These are phyloP conservation scores for Syzygium syzygioides DNA, from an alignment of 441 rosid species.

Conservation along the genomic window DNA sequence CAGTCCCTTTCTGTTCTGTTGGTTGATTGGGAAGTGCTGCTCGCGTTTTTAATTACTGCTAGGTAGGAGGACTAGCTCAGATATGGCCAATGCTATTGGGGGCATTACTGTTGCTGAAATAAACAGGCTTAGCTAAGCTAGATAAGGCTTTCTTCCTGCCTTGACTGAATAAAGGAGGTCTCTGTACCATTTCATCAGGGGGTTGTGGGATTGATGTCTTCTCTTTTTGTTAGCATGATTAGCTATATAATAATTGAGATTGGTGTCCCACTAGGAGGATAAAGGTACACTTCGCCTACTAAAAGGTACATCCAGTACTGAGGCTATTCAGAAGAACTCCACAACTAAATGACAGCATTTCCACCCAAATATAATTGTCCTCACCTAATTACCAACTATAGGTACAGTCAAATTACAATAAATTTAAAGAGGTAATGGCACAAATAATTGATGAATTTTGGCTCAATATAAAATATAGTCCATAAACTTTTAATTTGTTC, in stretches of 20 bases:
- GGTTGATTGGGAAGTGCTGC: not conserved
- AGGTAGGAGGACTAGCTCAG: not conserved
- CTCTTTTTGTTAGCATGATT: not conserved
- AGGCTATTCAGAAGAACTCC: not conserved
- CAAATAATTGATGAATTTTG: no score
- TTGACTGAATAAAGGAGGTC: not conserved
- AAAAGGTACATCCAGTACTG: not conserved
- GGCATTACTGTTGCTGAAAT: not conserved
- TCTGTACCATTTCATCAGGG: not conserved
- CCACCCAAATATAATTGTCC: not conserved
- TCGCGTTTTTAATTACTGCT: not conserved
- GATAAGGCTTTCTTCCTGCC: not conserved
- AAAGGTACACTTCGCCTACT: not conserved
- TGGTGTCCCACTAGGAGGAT: not conserved
- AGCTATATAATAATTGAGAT: not conserved
- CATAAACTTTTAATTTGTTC: no score
- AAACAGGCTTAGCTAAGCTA: not conserved
- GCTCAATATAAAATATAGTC: no score
- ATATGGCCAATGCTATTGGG: not conserved
- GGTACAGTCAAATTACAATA: not conserved
- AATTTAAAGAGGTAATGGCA: not conserved
- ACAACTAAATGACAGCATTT: not conserved
- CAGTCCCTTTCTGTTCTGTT: not conserved
- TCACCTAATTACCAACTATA: not conserved
- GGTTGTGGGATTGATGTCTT: not conserved